These are phyloP conservation scores for Psilocybe tampanensis DNA, from an alignment of 768 basidiomycete species.

Conservation along the genomic window DNA sequence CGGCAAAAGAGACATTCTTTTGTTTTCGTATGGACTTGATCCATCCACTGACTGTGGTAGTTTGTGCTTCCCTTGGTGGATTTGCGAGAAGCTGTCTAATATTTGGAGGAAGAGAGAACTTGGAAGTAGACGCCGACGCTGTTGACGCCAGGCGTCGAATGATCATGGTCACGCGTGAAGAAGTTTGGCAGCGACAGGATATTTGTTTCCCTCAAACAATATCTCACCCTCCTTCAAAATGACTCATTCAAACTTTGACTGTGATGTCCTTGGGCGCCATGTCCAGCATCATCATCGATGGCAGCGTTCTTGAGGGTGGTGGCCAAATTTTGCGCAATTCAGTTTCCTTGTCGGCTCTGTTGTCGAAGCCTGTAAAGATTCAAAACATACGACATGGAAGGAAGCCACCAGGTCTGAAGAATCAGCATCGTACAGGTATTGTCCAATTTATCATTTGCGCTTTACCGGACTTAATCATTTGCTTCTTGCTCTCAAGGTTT, in stretches of 20 bases:
- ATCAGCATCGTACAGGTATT: slow-evolving; percentile 72
- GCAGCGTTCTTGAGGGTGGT: slow-evolving; percentile 60
- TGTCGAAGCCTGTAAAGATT: slow-evolving; percentile 61
- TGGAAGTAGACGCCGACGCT: slow-evolving; percentile 14
- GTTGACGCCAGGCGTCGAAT: slow-evolving; percentile 24
- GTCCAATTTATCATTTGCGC: slow-evolving; percentile 1
- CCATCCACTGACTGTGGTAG: slow-evolving; percentile 73
- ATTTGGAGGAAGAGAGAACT: slow-evolving; percentile 29
- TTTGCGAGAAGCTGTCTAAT: slow-evolving; percentile 31
- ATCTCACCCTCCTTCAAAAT: background rate
- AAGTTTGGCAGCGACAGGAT: background rate
- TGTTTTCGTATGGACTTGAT: slow-evolving; percentile 84
- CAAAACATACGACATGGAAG: slow-evolving; percentile 62
- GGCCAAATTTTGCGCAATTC: slow-evolving; percentile 77
- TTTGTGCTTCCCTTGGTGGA: slow-evolving; percentile 3
- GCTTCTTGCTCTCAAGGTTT: slow-evolving; percentile 45
- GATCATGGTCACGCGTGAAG: slow-evolving; percentile 23
- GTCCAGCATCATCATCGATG: slow-evolving; percentile 38
- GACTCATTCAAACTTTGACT: background rate
- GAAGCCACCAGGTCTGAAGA: slow-evolving; percentile 64
- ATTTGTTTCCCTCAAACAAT: background rate
- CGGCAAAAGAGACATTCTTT: slow-evolving; percentile 86
- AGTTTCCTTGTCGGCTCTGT: slow-evolving; percentile 64
- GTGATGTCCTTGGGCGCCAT: slow-evolving; percentile 23
- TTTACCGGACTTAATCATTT: background rate